Evolutionary conservation across 306 rosid genomes (phyloP).

Genomic region (Vigna nakashimae): DNA sequence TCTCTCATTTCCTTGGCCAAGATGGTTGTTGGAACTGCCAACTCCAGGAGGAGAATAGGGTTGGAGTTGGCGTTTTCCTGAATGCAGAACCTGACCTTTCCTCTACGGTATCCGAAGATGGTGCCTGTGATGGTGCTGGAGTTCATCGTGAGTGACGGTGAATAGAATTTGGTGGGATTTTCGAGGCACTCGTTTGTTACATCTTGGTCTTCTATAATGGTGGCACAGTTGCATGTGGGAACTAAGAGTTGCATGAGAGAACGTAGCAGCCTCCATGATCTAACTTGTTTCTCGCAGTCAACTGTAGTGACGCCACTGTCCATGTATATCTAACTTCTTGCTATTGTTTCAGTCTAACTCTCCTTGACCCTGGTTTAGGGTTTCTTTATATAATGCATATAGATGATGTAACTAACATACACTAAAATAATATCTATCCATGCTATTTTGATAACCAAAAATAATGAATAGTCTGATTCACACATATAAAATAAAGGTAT

Average conservation of each 20-base stretch:
- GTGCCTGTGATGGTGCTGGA: constrained; percentile 69
- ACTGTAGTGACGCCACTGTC: constrained; percentile 61
- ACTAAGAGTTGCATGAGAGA: constrained; percentile 70
- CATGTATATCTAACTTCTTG: constrained; percentile 31
- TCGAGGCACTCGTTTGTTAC: constrained; percentile 3
- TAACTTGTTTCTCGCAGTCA: constrained; percentile 92
- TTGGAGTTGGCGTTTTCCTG: constrained; percentile 57
- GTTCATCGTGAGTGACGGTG: constrained; percentile 6
- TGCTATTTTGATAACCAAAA: too few species aligned
- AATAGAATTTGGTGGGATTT: neutral
- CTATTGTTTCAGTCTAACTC: neutral
- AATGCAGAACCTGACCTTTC: constrained; percentile 74
- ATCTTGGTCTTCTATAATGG: constrained; percentile 45
- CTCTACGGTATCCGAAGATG: constrained; percentile 69
- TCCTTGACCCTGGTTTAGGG: constrained; percentile 28
- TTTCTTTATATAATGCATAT: constrained; percentile 43
- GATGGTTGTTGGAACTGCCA: constrained; percentile 64
- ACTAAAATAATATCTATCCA: neutral
- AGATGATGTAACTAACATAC: neutral
- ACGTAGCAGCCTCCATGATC: constrained; percentile 89
- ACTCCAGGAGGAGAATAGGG: constrained; percentile 74
- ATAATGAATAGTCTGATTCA: neutral
- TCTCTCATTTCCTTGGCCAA: constrained; percentile 84
- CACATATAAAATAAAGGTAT: neutral
- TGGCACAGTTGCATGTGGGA: constrained; percentile 69